Percentiles rank a stretch among this genome's conserved stretches.
These are phyloP conservation scores for Taphrina communis DNA, from an alignment of 1,139 yeast species.

Conservation along the genomic window DNA sequence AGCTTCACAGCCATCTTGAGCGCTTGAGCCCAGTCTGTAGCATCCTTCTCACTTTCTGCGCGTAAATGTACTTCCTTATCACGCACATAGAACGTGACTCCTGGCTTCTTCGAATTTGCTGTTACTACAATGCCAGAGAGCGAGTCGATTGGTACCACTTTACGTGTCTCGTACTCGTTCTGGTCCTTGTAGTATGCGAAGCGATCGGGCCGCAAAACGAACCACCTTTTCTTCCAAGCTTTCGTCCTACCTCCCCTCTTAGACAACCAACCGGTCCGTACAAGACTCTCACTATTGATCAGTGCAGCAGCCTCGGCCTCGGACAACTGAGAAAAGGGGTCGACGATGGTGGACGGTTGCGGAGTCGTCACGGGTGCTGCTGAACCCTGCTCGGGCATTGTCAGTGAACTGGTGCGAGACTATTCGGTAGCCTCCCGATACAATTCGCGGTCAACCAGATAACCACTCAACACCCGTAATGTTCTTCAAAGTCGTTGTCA, in stretches of 20 bases:
- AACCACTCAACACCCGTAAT: too few species aligned
- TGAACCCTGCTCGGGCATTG: background rate
- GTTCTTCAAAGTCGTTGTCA: too few species aligned
- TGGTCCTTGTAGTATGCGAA: conserved; percentile 65
- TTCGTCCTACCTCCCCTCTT: conserved; percentile 28
- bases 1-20: conserved; percentile 51
- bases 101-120: conserved; percentile 45
- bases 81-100: conserved; percentile 57
- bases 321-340: conserved; percentile 5
- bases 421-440: too few species aligned
- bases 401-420: too few species aligned
- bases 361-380: background rate
- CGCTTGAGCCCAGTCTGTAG: conserved; percentile 56
- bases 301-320: conserved; percentile 19
- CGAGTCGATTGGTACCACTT: conserved; percentile 56
- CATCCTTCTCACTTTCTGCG: conserved; percentile 53
- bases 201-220: conserved; percentile 63
- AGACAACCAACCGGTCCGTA: conserved; percentile 26
- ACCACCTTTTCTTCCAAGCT: conserved; percentile 63
- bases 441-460: too few species aligned
- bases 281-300: conserved; percentile 23
- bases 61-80: conserved; percentile 57
- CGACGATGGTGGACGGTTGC: background rate
- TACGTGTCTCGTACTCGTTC: conserved; percentile 62
- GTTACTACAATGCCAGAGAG: conserved; percentile 51